Evolutionary conservation across 345 rosid genomes (phyloP).

Genomic region (Atalantia buxifolia): DNA sequence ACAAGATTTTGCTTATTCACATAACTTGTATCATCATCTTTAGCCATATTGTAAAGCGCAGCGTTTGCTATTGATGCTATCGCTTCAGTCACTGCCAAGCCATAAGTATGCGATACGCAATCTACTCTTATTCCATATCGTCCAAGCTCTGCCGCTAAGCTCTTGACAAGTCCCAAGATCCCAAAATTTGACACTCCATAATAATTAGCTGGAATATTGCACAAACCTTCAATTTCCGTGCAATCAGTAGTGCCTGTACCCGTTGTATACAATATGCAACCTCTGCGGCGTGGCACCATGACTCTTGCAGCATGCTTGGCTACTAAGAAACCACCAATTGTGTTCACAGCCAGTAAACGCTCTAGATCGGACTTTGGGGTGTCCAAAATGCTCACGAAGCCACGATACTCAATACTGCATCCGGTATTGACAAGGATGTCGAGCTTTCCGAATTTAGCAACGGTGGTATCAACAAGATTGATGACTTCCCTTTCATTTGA

Average conservation of each 20-base stretch:
- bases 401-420: too few relatives aligned
- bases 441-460: too few relatives aligned
- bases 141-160: background rate
- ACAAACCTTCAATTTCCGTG: background rate
- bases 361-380: background rate
- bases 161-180: background rate
- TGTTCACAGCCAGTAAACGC: background rate
- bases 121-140: background rate
- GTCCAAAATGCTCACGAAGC: too few relatives aligned
- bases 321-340: background rate
- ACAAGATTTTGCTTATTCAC: background rate
- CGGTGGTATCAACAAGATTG: too few relatives aligned
- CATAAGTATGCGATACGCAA: background rate
- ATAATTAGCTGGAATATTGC: background rate
- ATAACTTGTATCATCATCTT: background rate
- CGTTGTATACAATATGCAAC: background rate
- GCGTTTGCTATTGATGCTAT: background rate
- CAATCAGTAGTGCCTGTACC: background rate
- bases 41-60: background rate
- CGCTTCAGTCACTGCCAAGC: background rate
- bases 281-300: background rate
- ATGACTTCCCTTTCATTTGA: too few relatives aligned
- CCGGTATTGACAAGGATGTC: too few relatives aligned
- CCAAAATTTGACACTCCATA: background rate
- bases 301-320: background rate